Evolutionary conservation across 495 filamentous ascomycete species (phyloP).

Genomic region (Trichoderma orchidacearum): DNA sequence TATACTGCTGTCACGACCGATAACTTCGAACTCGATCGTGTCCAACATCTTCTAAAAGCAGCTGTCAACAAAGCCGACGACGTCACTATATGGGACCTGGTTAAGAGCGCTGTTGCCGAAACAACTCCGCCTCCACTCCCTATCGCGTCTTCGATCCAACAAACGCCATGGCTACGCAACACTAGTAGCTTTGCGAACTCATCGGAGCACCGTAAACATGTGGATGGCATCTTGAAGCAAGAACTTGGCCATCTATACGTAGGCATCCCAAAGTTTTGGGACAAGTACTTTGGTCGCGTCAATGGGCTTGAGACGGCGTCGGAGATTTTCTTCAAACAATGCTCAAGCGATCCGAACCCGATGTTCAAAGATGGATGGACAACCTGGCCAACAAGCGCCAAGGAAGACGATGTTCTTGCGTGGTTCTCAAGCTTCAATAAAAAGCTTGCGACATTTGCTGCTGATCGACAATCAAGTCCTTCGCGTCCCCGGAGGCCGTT

Average conservation of each 20-base stretch:
- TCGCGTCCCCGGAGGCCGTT: conserved; percentile 15
- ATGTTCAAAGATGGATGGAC: conserved; percentile 15
- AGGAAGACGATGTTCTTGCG: conserved; percentile 14
- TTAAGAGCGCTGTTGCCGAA: conserved; percentile 17
- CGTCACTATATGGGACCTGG: conserved; percentile 14
- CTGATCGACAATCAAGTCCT: conserved; percentile 5
- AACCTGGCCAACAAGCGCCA: conserved; percentile 17
- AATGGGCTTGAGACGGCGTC: conserved; percentile 16
- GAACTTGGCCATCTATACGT: conserved; percentile 24
- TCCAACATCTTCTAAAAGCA: conserved; percentile 17
- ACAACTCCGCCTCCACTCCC: conserved; percentile 19
- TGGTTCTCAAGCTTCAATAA: conserved; percentile 22
- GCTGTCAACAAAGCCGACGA: conserved; percentile 10
- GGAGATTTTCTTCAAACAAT: conserved; percentile 22
- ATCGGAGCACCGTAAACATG: conserved; percentile 25
- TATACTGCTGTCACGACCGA: conserved; percentile 13
- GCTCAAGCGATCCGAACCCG: conserved; percentile 17
- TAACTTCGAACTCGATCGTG: conserved; percentile 20
- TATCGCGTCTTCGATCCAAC: conserved; percentile 15
- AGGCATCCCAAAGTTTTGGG: conserved; percentile 18
- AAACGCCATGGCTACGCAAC: conserved; percentile 28
- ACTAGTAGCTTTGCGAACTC: conserved; percentile 27
- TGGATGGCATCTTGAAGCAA: conserved; percentile 24
- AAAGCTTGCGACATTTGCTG: conserved; percentile 17
- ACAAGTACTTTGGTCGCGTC: conserved; percentile 23